Evolutionary conservation across 768 basidiomycete genomes (phyloP).

Genomic region (Agrocybe praecox): DNA sequence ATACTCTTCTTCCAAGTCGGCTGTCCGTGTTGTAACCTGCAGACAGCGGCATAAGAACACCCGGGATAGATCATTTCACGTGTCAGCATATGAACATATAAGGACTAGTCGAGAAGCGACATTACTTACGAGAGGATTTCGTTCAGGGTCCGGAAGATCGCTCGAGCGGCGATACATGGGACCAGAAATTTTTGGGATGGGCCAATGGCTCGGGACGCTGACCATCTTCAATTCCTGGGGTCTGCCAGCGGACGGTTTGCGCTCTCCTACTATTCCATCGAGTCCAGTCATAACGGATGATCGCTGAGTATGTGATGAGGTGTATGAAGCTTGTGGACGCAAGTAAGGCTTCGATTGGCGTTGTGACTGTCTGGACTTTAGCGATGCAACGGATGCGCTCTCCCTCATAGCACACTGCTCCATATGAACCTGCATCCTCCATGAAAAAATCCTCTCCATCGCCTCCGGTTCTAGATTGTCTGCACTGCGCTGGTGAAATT

Average conservation of each 20-base stretch:
- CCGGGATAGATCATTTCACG: no score
- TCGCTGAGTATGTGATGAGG: background rate
- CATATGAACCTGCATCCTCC: background rate
- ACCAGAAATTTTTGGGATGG: background rate
- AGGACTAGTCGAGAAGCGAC: background rate
- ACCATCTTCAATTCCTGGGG: background rate
- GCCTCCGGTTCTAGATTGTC: background rate
- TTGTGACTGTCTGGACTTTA: background rate
- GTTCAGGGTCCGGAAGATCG: constrained; percentile 7
- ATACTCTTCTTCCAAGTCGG: constrained; percentile 15
- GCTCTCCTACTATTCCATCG: background rate
- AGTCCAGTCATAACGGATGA: constrained; percentile 4
- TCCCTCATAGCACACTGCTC: background rate
- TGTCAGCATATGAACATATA: background rate
- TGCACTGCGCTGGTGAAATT: background rate
- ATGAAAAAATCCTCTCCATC: constrained; percentile 1
- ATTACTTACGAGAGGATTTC: constrained; percentile 8
- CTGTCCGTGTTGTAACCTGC: constrained; percentile 8
- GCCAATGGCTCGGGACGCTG: background rate
- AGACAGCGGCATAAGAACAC: background rate
- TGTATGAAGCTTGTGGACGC: background rate
- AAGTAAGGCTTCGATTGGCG: constrained; percentile 10
- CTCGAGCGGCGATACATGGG: background rate
- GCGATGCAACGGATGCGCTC: background rate
- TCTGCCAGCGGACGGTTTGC: background rate